A percentile compares a stretch with the other conserved stretches of the same genome.
phyloP scores from a whole-genome alignment of 2,329 filamentous ascomycete genomes.

The Apiospora malaysiana region DNA sequence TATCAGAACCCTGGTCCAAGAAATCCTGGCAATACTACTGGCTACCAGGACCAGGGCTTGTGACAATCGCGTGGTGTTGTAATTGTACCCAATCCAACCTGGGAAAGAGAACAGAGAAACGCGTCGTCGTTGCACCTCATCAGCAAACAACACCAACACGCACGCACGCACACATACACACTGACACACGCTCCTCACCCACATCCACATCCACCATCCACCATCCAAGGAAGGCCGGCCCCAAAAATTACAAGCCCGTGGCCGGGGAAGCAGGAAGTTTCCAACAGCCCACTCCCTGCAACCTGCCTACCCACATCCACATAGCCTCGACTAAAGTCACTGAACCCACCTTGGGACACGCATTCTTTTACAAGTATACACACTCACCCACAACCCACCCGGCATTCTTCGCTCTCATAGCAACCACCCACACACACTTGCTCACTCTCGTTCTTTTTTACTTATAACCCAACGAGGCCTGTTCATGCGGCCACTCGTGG shows the following conservation, averaged over 20 bases:
- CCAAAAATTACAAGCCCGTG: neutral
- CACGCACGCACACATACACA: no score
- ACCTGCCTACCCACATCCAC: slow-evolving; percentile 11
- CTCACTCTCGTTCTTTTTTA: neutral
- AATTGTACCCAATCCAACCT: neutral
- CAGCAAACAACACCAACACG: slow-evolving; percentile 13
- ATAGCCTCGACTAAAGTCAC: slow-evolving; percentile 6
- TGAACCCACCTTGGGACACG: neutral
- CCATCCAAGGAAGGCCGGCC: neutral
- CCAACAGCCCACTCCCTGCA: slow-evolving; percentile 14
- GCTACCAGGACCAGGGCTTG: neutral
- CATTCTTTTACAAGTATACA: slow-evolving; percentile 19
- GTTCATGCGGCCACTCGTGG: slow-evolving; percentile 5
- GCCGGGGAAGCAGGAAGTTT: slow-evolving; percentile 11
- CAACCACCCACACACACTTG: neutral
- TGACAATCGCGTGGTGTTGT: neutral
- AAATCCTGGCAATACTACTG: neutral
- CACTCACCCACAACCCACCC: neutral
- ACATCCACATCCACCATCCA: neutral
- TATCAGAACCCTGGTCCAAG: neutral
- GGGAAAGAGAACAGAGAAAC: neutral
- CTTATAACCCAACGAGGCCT: slow-evolving; percentile 15
- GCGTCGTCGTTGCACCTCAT: slow-evolving; percentile 15
- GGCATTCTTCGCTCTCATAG: slow-evolving; percentile 10
- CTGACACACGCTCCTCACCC: no score